phyloP scores from a whole-genome alignment of 768 basidiomycete genomes.

The Agrocybe praecox region DNA sequence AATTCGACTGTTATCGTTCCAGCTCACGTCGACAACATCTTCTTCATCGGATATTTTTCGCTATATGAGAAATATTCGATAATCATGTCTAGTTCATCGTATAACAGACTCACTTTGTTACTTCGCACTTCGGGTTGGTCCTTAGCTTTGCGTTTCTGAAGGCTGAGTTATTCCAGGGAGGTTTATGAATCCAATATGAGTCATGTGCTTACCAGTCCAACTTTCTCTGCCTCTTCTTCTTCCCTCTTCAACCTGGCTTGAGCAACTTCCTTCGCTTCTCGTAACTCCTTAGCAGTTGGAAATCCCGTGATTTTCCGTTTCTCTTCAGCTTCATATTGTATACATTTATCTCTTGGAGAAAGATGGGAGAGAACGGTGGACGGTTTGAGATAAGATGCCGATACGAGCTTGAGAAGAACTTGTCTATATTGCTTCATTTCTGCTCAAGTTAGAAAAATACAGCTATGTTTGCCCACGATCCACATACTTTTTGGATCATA shows the following conservation, averaged over 20 bases:
- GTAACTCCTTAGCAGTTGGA: slow-evolving; percentile 79
- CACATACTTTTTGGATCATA: slow-evolving; percentile 60
- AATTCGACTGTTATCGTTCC: not conserved
- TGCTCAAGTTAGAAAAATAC: not conserved
- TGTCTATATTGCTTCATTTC: slow-evolving; percentile 52
- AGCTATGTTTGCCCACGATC: not conserved
- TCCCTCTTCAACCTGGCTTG: slow-evolving; percentile 64
- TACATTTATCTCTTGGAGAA: slow-evolving; percentile 79
- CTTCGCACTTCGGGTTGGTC: slow-evolving; percentile 49
- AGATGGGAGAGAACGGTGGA: slow-evolving; percentile 77
- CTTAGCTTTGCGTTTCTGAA: slow-evolving; percentile 66
- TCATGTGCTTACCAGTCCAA: slow-evolving; percentile 61
- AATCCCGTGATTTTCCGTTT: slow-evolving; percentile 73
- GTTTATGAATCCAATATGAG: slow-evolving; percentile 12
- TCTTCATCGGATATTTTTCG: slow-evolving; percentile 58
- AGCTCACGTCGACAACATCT: slow-evolving; percentile 67
- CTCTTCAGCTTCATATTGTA: slow-evolving; percentile 81
- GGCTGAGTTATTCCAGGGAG: slow-evolving; percentile 13
- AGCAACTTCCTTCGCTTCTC: slow-evolving; percentile 70
- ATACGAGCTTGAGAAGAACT: slow-evolving; percentile 71
- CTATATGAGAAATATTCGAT: slow-evolving; percentile 12
- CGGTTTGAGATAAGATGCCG: slow-evolving; percentile 73
- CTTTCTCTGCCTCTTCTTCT: slow-evolving; percentile 73
- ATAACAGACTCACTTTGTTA: slow-evolving; percentile 48
- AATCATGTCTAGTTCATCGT: not conserved